Conservation (phyloP, 257 asterid species). For the Nemophila menziesii region DNA sequence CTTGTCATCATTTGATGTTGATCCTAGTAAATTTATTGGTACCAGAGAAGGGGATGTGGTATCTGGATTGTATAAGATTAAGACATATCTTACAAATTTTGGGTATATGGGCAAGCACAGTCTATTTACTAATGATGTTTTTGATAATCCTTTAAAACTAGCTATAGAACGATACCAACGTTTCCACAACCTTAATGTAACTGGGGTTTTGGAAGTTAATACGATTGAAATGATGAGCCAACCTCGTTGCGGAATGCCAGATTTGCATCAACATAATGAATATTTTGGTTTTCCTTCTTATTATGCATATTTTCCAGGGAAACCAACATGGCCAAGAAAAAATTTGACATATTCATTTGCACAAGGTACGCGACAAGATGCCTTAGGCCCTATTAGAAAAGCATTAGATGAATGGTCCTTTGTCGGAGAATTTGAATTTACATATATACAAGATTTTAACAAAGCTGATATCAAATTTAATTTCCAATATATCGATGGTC, state of each 20-base stretch:
- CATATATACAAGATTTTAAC: not conserved
- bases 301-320: constrained; percentile 8
- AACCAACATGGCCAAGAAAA: constrained; percentile 15
- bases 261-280: not conserved
- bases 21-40: not conserved
- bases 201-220: constrained; percentile 5
- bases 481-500: constrained; percentile 19
- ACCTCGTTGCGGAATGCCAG: not conserved
- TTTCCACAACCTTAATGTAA: constrained; percentile 1
- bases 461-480: constrained; percentile 14
- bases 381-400: not conserved
- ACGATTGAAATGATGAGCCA: constrained; percentile 8
- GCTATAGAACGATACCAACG: constrained; percentile 6
- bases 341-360: constrained; percentile 9
- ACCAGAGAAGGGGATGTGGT: constrained; percentile 1
- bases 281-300: constrained; percentile 1
- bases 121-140: too few relatives aligned
- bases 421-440: constrained; percentile 8
- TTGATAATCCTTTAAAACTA: constrained; percentile 2
- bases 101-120: constrained; percentile 11
- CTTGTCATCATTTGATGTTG: not conserved
- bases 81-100: constrained; percentile 4
- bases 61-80: constrained; percentile 5
- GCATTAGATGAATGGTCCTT: constrained; percentile 12
- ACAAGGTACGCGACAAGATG: not conserved